Conservation (phyloP, 2,329 filamentous ascomycete species). For the Penicillium psychrosexuale region DNA sequence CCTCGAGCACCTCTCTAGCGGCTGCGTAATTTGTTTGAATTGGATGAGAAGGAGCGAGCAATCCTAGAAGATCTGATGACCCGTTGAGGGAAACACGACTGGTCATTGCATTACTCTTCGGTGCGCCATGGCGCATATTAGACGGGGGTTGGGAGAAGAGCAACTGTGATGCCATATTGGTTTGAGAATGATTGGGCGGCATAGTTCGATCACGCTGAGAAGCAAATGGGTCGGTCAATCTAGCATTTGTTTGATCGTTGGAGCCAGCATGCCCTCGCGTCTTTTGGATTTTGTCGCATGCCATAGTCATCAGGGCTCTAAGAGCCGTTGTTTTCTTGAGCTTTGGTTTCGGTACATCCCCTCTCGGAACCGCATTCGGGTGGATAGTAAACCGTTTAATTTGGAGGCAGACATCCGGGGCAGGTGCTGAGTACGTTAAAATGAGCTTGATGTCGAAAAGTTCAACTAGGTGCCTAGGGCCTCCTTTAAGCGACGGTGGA, state of each 20-base stretch:
- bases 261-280: background rate
- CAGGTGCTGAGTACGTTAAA: slow-evolving; percentile 26
- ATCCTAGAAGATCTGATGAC: slow-evolving; percentile 10
- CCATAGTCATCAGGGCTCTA: slow-evolving; percentile 16
- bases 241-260: background rate
- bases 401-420: slow-evolving; percentile 25
- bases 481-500: slow-evolving; percentile 16
- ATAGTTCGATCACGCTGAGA: slow-evolving; percentile 16
- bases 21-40: background rate
- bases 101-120: background rate
- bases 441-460: slow-evolving; percentile 37
- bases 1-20: background rate
- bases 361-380: slow-evolving; percentile 18
- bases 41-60: background rate
- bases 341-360: slow-evolving; percentile 16
- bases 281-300: slow-evolving; percentile 10
- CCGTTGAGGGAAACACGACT: background rate
- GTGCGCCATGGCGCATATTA: background rate
- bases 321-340: slow-evolving; percentile 20
- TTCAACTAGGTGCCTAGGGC: slow-evolving; percentile 30
- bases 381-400: slow-evolving; percentile 27
- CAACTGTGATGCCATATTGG: slow-evolving; percentile 6
- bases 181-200: background rate
- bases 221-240: background rate
- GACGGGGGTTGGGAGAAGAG: slow-evolving; percentile 14